Evolutionary conservation across 345 rosid genomes (phyloP).

Genomic region (Cardamine occulta): DNA sequence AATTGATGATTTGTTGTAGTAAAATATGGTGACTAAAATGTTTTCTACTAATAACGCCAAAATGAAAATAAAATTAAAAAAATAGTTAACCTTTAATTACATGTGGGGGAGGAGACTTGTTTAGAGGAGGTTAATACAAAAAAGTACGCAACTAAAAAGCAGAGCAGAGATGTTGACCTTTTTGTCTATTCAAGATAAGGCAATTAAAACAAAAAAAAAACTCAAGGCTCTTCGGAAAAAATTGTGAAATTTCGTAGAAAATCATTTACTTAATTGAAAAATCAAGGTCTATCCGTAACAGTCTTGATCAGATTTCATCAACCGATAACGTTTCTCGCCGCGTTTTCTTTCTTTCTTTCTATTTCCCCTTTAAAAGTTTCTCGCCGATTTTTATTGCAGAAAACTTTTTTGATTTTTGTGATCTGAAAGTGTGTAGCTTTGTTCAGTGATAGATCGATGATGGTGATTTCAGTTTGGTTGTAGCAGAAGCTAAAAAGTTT

Average conservation of each 20-base stretch:
- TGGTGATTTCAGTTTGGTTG: constrained; percentile 30
- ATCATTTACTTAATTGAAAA: not conserved
- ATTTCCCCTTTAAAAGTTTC: not conserved
- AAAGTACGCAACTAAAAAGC: constrained; percentile 19
- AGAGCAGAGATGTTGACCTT: constrained; percentile 30
- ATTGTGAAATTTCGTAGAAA: constrained; percentile 12
- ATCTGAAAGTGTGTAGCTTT: constrained; percentile 34
- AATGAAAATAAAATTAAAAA: not conserved
- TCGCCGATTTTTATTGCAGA: not conserved
- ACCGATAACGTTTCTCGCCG: constrained; percentile 1
- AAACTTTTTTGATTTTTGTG: not conserved
- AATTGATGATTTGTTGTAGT: too few species aligned
- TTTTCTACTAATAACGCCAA: not conserved
- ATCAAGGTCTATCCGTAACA: constrained; percentile 13
- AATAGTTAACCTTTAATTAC: not conserved
- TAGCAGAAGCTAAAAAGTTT: constrained; percentile 11
- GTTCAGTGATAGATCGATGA: constrained; percentile 18
- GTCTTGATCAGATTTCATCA: constrained; percentile 26
- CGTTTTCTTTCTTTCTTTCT: not conserved
- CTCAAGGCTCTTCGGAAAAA: not conserved
- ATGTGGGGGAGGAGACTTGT: not conserved
- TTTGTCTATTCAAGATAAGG: constrained; percentile 36
- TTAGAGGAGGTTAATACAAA: constrained; percentile 1
- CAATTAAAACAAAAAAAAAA: not conserved
- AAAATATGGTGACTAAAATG: not conserved